Conservation (phyloP, 805 yeast species). For the Candida orba region DNA sequence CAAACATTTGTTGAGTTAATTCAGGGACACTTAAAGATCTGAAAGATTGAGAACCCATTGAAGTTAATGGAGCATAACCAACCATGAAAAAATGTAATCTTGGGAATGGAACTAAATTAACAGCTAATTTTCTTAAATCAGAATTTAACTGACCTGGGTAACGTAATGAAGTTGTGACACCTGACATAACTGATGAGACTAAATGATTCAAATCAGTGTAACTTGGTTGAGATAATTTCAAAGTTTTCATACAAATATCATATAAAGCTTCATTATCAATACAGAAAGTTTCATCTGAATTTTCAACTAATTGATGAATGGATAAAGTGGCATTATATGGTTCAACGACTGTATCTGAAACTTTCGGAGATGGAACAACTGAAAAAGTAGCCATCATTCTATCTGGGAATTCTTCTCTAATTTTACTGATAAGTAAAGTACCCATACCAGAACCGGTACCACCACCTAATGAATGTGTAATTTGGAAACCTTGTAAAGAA, state of each 20-base stretch:
- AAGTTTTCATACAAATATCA: constrained; percentile 94
- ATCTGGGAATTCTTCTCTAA: constrained; percentile 89
- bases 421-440: constrained; percentile 83
- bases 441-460: constrained; percentile 99
- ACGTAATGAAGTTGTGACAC: constrained; percentile 95
- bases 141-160: constrained; percentile 97
- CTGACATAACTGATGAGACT: constrained; percentile 96
- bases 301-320: constrained; percentile 94
- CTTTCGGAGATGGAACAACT: constrained; percentile 97
- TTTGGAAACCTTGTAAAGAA: constrained; percentile 94
- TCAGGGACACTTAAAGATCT: constrained; percentile 93
- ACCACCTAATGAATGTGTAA: constrained; percentile 97
- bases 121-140: constrained; percentile 96
- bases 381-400: constrained; percentile 97
- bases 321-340: constrained; percentile 97
- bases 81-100: constrained; percentile 99
- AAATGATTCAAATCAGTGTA: constrained; percentile 81
- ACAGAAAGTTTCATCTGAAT: constrained; percentile 98
- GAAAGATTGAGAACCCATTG: constrained; percentile 86
- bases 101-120: constrained; percentile 97
- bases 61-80: constrained; percentile 92
- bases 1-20: constrained; percentile 96
- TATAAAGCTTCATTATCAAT: constrained; percentile 98
- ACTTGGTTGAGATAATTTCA: constrained; percentile 87
- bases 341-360: constrained; percentile 94